Base-by-base conservation (phyloP, 208 protist genomes). In the Borovskyia barvae region DNA sequence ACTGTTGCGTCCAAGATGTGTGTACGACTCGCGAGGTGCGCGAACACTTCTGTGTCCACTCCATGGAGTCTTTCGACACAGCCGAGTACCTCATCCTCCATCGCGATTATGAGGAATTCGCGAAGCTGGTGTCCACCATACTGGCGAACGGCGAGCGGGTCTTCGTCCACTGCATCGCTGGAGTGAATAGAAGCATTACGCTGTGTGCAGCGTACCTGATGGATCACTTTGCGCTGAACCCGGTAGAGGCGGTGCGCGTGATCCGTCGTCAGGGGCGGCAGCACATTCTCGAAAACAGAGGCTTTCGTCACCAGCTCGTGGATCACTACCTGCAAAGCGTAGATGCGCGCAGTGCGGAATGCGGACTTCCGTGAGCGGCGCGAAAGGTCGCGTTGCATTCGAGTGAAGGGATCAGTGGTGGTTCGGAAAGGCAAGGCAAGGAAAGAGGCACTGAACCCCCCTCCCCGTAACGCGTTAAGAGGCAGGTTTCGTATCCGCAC, bases 101-200 rank as follows among this genome's bases (percentile, higher is more conserved):
- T 66, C 71, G 87, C 65, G 76, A 91, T 47, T 91, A 85, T 41
- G 72, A 91, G 5, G 35, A 14, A 2, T 92, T 95, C 66, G 68
- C 67, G n/a, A 15, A 66, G 4, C 60, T 91, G 22, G 61, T 95
- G 36, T 66, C 56, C n/a, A 53, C 39, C 20, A 40, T 80, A 3
- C 40, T 66, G 51, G 58, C 54, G 24, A 59, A 50, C 14, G 74
- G 80, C 1, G 77, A 81, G 36, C 70, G 63, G n/a, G 85, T 91
- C 3, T 95, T 86, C 56, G 89, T 92, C 49, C 89, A 95, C 65
- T 95, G 89, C 60, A 60, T 95, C 32, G 89, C 85, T 11, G 89
- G 89, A 3, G 70, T 95, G 35, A 95, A 95, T 56, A 74, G 89
- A 36, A 95, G 89, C 61, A 85, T 90, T 4, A 83, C 80, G 20